These are phyloP conservation scores for Naganishia randhawae DNA, from an alignment of 768 basidiomycete genomes.

Conservation along the genomic window DNA sequence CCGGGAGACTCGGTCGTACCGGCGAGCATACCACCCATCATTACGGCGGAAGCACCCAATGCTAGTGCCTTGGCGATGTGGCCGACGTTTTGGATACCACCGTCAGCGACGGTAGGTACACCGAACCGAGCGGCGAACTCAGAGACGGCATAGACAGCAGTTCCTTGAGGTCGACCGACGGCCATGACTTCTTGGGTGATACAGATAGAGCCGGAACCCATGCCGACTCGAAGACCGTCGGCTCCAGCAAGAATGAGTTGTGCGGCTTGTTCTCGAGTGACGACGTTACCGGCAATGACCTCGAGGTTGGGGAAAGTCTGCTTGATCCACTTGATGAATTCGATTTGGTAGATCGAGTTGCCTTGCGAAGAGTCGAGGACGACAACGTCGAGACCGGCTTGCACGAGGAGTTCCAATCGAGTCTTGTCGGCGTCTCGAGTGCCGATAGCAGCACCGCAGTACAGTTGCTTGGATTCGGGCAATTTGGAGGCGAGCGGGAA, in stretches of 20 bases:
- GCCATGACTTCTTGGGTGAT: conserved; percentile 99
- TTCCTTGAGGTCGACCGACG: conserved; percentile 94
- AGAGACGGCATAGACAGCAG: conserved; percentile 92
- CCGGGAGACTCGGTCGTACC: conserved; percentile 96
- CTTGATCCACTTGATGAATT: conserved; percentile 95
- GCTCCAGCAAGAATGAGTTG: conserved; percentile 88
- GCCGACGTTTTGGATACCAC: conserved; percentile 89
- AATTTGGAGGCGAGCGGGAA: conserved; percentile 92
- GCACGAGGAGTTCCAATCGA: conserved; percentile 76
- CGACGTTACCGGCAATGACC: conserved; percentile 95
- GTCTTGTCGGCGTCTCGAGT: conserved; percentile 84
- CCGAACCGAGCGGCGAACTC: conserved; percentile 90
- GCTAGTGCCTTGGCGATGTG: conserved; percentile 96
- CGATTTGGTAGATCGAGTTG: conserved; percentile 86
- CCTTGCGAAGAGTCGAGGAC: conserved; percentile 95
- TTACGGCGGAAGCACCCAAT: conserved; percentile 89
- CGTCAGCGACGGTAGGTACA: conserved; percentile 93
- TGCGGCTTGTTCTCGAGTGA: conserved; percentile 95
- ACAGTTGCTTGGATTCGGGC: conserved; percentile 86
- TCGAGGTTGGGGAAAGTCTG: conserved; percentile 75
- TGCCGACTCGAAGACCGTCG: conserved; percentile 90
- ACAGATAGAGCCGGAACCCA: conserved; percentile 98
- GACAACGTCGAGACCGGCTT: conserved; percentile 92
- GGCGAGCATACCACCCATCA: conserved; percentile 97
- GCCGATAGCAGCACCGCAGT: conserved; percentile 91